Percentiles rank a stretch among this genome's conserved stretches.
These are phyloP conservation scores for Coemansia sp. DNA, from an alignment of 192 early-diverging fungal genomes.

Conservation along the genomic window DNA sequence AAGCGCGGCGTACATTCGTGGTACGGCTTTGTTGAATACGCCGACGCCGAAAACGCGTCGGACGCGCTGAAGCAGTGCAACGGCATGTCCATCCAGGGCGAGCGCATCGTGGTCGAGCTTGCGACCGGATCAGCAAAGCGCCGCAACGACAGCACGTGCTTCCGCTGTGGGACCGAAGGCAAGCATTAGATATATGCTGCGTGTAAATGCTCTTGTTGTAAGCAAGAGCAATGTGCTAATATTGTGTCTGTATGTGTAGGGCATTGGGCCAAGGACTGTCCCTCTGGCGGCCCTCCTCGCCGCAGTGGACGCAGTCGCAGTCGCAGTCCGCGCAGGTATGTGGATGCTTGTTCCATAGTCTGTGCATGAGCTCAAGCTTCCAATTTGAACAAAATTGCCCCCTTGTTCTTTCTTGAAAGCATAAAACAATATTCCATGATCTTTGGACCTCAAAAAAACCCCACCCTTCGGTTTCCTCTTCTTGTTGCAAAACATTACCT, in stretches of 20 bases:
- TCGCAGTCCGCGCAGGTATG: slow-evolving; percentile 47
- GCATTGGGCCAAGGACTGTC: slow-evolving; percentile 51
- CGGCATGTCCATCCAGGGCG: slow-evolving; percentile 29
- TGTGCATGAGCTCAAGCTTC: no score
- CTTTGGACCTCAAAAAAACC: no score
- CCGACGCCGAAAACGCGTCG: slow-evolving; percentile 3
- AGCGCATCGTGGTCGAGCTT: slow-evolving; percentile 43
- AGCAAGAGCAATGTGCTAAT: not conserved
- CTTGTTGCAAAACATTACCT: no score
- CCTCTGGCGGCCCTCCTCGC: slow-evolving; percentile 2
- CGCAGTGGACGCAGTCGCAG: slow-evolving; percentile 17
- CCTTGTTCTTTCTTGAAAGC: no score
- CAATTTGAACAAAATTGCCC: no score
- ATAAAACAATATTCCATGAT: no score
- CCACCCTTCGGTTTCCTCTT: no score
- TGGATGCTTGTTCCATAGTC: no score
- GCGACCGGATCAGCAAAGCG: slow-evolving; percentile 29
- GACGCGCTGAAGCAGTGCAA: slow-evolving; percentile 30
- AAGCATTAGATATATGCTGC: slow-evolving; percentile 6
- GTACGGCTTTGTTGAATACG: slow-evolving; percentile 46
- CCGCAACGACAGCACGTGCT: slow-evolving; percentile 39
- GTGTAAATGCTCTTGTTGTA: not conserved
- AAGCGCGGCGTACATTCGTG: slow-evolving; percentile 23
- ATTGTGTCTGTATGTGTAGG: slow-evolving; percentile 21
- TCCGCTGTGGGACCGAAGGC: slow-evolving; percentile 49